Conservation (phyloP, 192 early-diverging fungal species). For the Coemansia sp. region DNA sequence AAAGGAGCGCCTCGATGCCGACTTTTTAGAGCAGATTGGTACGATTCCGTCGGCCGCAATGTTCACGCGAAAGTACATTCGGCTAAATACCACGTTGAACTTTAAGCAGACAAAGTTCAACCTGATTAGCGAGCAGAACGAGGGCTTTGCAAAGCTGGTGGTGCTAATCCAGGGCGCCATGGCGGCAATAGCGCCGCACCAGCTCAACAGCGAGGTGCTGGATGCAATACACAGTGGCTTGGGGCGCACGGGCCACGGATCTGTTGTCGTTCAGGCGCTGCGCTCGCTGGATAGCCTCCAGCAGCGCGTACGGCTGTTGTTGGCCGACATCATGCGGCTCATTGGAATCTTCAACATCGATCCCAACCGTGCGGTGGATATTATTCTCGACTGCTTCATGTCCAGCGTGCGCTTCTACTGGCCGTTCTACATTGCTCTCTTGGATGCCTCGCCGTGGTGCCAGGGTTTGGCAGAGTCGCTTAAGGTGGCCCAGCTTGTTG, state of each 20-base stretch:
- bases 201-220: slow-evolving; percentile 19
- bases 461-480: slow-evolving; percentile 16
- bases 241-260: not conserved
- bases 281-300: slow-evolving; percentile 24
- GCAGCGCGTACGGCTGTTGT: slow-evolving; percentile 9
- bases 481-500: slow-evolving; percentile 44
- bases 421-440: slow-evolving; percentile 44
- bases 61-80: slow-evolving; percentile 37
- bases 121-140: slow-evolving; percentile 43
- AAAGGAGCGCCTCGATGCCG: slow-evolving; percentile 39
- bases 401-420: slow-evolving; percentile 43
- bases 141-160: slow-evolving; percentile 48
- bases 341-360: slow-evolving; percentile 48
- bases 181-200: slow-evolving; percentile 19
- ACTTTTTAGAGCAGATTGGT: slow-evolving; percentile 34
- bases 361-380: slow-evolving; percentile 46
- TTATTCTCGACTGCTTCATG: slow-evolving; percentile 50
- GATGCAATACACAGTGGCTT: not conserved
- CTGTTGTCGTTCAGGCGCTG: slow-evolving; percentile 18
- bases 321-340: slow-evolving; percentile 37
- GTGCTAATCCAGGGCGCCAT: slow-evolving; percentile 39
- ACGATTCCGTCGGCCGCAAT: slow-evolving; percentile 21
- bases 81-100: slow-evolving; percentile 44
- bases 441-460: slow-evolving; percentile 51
- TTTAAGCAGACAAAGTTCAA: slow-evolving; percentile 54